phyloP scores from a whole-genome alignment of 2,329 filamentous ascomycete genomes.

The Hirsutella rhossiliensis region DNA sequence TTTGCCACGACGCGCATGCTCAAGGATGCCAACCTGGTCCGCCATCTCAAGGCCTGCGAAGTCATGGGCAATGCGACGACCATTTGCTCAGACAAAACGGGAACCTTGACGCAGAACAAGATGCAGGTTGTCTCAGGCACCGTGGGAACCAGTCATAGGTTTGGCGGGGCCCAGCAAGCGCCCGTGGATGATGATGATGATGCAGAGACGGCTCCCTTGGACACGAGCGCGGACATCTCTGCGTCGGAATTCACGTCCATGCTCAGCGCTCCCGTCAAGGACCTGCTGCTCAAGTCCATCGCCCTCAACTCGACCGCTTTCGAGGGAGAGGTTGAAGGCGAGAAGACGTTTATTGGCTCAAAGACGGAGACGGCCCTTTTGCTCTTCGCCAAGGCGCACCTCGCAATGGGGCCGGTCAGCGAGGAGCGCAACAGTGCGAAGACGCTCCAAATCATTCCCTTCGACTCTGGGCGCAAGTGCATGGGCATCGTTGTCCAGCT shows the following conservation, averaged over 20 bases:
- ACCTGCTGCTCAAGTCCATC: constrained; percentile 47
- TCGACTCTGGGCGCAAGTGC: constrained; percentile 65
- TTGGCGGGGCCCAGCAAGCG: constrained; percentile 29
- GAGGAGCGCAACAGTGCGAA: constrained; percentile 49
- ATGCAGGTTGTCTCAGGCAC: constrained; percentile 55
- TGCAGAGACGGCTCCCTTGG: constrained; percentile 4
- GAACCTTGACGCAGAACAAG: constrained; percentile 55
- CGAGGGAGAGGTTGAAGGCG: constrained; percentile 58
- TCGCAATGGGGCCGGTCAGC: constrained; percentile 53
- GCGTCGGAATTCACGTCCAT: constrained; percentile 33
- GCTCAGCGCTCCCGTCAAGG: constrained; percentile 34
- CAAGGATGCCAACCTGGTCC: constrained; percentile 65
- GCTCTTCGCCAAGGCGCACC: constrained; percentile 53
- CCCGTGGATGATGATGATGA: constrained; percentile 8
- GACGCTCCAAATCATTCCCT: constrained; percentile 57
- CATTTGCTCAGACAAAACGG: constrained; percentile 58
- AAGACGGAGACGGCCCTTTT: constrained; percentile 68
- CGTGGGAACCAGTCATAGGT: constrained; percentile 42
- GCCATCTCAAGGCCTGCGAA: constrained; percentile 65
- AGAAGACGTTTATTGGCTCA: constrained; percentile 57
- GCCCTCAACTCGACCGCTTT: constrained; percentile 63
- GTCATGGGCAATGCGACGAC: constrained; percentile 71
- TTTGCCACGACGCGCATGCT: constrained; percentile 70
- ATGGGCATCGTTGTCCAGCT: constrained; percentile 48
- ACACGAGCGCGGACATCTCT: constrained; percentile 24